Base-by-base conservation (phyloP, 768 basidiomycete species). In the Macrolepiota dolichaula region DNA sequence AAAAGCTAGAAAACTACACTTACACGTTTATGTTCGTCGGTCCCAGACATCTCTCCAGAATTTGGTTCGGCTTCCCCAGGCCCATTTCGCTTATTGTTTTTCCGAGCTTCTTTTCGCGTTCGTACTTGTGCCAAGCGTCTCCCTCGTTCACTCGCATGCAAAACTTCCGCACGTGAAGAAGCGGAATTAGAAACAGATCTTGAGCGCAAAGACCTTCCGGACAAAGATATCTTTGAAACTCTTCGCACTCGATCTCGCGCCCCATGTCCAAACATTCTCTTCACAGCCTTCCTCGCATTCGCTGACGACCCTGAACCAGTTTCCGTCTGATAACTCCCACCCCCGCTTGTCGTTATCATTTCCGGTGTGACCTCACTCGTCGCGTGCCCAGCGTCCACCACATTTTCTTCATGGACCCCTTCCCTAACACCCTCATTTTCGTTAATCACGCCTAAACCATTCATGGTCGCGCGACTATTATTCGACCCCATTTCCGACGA, bases 111-210 rank as follows among this genome's bases (percentile, higher is more conserved):
- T 49, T 38, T 54, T 49, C 59, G 29, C 4, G 42, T 15, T n/a
- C 53, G 59, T 7, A 54, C 38, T 53, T 47, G 46, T 55, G 59
- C 44, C 13, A 55, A 6, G 9, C 59, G 52, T 38, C 44, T 61
- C 51, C 44, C 59, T 55, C 59, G 59, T 40, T 61, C 53, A 25
- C 50, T 61, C 6, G 59, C 59, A 61, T 52, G 52, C 36, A 61
- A 37, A 24, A 55, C 53, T 17, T 37, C 53, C 35, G 35, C 59
- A 61, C 35, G 52, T 47, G 46, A 12, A 38, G 52, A 49, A 36
- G 27, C 44, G 24, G 59, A 60, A 54, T 25, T 55, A 55, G 59
- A 55, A 47, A 37, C 22, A 47, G 59, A 54, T 49, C 53, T 29
- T 37, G 44, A 32, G 3, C 52, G 59, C 19, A 60, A 36, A 27